Conservation (phyloP, 495 filamentous ascomycete species). For the Hyaloscypha bicolor region DNA sequence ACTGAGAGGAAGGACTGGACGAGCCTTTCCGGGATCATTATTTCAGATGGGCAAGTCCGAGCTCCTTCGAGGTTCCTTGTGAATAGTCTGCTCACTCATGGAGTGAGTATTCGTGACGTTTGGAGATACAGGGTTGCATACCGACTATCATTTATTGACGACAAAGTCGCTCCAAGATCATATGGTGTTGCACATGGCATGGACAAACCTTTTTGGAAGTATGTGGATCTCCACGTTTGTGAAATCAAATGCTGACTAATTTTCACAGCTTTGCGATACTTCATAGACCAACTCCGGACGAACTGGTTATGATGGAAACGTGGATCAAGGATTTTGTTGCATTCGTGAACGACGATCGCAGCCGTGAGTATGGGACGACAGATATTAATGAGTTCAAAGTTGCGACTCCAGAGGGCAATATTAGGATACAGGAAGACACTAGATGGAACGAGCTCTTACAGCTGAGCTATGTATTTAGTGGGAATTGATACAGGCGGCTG, state of each 20-base stretch:
- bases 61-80: constrained; percentile 13
- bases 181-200: constrained; percentile 11
- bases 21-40: constrained; percentile 6
- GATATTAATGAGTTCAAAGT: constrained; percentile 12
- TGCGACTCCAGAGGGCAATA: constrained; percentile 4
- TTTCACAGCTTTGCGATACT: constrained; percentile 11
- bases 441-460: constrained; percentile 13
- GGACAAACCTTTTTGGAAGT: constrained; percentile 21
- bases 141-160: constrained; percentile 14
- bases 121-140: constrained; percentile 13
- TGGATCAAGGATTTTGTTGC: constrained; percentile 13
- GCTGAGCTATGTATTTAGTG: background rate
- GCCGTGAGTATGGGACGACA: constrained; percentile 8
- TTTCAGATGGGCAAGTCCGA: constrained; percentile 18
- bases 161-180: background rate
- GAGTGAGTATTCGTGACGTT: constrained; percentile 1
- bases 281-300: constrained; percentile 12
- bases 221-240: background rate
- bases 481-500: too few relatives aligned
- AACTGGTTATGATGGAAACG: constrained; percentile 7
- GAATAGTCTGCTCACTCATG: constrained; percentile 1
- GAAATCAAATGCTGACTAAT: background rate
- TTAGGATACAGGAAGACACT: constrained; percentile 10
- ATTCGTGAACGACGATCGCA: constrained; percentile 1
- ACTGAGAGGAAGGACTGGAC: constrained; percentile 3